Percentiles rank a stretch among this genome's conserved stretches.
Conservation (phyloP, 306 rosid species). For the Acacia confusa region DNA sequence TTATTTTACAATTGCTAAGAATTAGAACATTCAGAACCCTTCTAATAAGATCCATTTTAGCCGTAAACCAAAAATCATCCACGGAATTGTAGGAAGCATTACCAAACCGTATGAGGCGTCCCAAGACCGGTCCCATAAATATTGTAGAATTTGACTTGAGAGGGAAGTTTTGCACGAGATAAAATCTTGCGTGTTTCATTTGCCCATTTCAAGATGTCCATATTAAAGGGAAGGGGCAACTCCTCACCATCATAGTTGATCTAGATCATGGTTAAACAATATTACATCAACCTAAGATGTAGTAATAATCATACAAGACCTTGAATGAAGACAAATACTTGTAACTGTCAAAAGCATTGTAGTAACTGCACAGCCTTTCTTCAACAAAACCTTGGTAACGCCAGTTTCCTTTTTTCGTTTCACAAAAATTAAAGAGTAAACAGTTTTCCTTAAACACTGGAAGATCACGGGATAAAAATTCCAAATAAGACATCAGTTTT, state of each 20-base stretch:
- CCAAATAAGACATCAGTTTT: constrained; percentile 11
- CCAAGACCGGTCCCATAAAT: constrained; percentile 72
- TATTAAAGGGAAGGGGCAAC: constrained; percentile 72
- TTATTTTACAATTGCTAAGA: constrained; percentile 23
- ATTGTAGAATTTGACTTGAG: constrained; percentile 83
- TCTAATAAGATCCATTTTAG: constrained; percentile 15
- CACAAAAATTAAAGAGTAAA: neutral
- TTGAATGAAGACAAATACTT: neutral
- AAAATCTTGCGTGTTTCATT: constrained; percentile 70
- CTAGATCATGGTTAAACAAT: constrained; percentile 43
- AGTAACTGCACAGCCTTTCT: neutral
- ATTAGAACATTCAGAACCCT: constrained; percentile 19
- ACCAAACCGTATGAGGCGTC: constrained; percentile 93
- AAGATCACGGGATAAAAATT: constrained; percentile 3
- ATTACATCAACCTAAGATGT: neutral
- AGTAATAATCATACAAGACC: constrained; percentile 11
- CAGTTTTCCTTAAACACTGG: neutral
- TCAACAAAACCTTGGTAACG: neutral
- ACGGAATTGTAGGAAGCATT: constrained; percentile 34
- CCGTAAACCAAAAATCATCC: constrained; percentile 2
- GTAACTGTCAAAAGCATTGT: constrained; percentile 12
- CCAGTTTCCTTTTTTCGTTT: neutral
- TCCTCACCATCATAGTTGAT: constrained; percentile 58
- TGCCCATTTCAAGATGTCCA: constrained; percentile 84
- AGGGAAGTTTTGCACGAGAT: constrained; percentile 80